Conservation (phyloP, 768 basidiomycete species). For the Calocybe indica region DNA sequence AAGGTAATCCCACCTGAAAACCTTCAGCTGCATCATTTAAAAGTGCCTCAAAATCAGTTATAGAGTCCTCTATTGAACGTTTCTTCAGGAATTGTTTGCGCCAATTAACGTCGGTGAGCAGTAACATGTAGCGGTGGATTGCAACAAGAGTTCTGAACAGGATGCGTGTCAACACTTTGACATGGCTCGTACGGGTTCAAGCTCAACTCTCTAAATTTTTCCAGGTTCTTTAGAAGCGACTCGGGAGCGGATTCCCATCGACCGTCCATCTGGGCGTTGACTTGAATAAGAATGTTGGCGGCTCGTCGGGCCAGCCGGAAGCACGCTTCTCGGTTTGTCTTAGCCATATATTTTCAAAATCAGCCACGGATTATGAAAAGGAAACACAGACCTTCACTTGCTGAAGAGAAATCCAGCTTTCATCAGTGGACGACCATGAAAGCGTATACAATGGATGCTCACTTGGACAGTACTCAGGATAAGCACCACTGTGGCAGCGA, state of each 20-base stretch:
- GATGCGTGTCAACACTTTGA: not conserved
- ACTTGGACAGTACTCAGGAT: conserved; percentile 8
- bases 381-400: conserved; percentile 3
- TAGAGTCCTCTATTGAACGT: conserved; percentile 1
- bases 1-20: conserved; percentile 2
- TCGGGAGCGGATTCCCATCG: conserved; percentile 8
- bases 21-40: conserved; percentile 6
- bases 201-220: conserved; percentile 7
- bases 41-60: conserved; percentile 6
- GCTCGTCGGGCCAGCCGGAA: conserved; percentile 6
- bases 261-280: conserved; percentile 8
- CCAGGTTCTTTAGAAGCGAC: conserved; percentile 7
- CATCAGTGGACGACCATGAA: not conserved
- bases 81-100: conserved; percentile 7
- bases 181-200: not conserved
- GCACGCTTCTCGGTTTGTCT: conserved; percentile 9
- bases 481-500: conserved; percentile 5
- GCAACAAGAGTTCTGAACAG: conserved; percentile 5
- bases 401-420: not conserved
- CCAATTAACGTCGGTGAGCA: conserved; percentile 8
- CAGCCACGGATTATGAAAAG: not conserved
- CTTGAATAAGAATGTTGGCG: conserved; percentile 2
- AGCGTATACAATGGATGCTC: not conserved
- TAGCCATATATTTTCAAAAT: not conserved
- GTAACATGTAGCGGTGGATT: conserved; percentile 4